Evolutionary conservation across 495 filamentous ascomycete genomes (phyloP).

Genomic region (Aspergillus baeticus): DNA sequence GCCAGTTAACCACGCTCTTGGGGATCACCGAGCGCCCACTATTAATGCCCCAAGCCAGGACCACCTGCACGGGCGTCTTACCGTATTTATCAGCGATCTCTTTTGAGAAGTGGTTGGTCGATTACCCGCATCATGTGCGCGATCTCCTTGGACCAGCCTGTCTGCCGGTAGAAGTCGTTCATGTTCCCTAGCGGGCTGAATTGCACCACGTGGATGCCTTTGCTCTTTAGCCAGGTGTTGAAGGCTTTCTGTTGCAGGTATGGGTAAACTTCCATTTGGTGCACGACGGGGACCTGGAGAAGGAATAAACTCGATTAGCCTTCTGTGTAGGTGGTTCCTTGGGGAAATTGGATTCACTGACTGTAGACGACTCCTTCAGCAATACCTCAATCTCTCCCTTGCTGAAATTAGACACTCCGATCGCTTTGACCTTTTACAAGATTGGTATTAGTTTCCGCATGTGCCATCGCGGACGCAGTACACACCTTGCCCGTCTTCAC

Average conservation of each 20-base stretch:
- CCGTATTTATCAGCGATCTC: slow-evolving; percentile 60
- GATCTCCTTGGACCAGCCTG: slow-evolving; percentile 25
- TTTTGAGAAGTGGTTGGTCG: slow-evolving; percentile 56
- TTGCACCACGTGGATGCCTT: slow-evolving; percentile 58
- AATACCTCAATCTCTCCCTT: slow-evolving; percentile 63
- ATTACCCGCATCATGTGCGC: slow-evolving; percentile 34
- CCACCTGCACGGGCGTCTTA: slow-evolving; percentile 59
- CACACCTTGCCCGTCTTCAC: slow-evolving; percentile 49
- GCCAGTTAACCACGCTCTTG: slow-evolving; percentile 51
- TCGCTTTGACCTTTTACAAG: slow-evolving; percentile 56
- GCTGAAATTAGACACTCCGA: slow-evolving; percentile 75
- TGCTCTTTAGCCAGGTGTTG: slow-evolving; percentile 44
- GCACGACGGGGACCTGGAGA: slow-evolving; percentile 50
- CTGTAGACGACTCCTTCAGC: slow-evolving; percentile 52
- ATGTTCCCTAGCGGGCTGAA: slow-evolving; percentile 69
- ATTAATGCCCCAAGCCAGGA: slow-evolving; percentile 63
- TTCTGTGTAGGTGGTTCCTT: background rate
- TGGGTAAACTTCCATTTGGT: slow-evolving; percentile 63
- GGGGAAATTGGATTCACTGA: slow-evolving; percentile 14
- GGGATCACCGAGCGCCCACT: slow-evolving; percentile 60
- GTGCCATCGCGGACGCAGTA: no score
- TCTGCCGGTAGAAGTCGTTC: slow-evolving; percentile 60
- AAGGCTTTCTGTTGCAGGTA: slow-evolving; percentile 60
- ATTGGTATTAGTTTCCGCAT: no score
- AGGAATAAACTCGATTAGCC: background rate